Conservation (phyloP, 768 basidiomycete genomes). For the Collybiopsis luxurians region DNA sequence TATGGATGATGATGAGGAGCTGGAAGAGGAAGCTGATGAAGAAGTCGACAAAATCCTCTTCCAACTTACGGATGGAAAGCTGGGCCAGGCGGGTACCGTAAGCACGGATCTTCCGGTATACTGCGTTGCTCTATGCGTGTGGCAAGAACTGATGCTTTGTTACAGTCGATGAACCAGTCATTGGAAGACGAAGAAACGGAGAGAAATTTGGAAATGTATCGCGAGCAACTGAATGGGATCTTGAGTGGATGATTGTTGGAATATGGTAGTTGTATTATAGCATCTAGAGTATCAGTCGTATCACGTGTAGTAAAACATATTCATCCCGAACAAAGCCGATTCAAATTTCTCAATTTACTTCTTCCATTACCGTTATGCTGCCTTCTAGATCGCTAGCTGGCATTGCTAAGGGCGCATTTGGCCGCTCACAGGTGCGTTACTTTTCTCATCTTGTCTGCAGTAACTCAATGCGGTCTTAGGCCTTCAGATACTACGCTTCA, state of each 20-base stretch:
- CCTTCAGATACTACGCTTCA: constrained; percentile 64
- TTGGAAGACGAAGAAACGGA: constrained; percentile 82
- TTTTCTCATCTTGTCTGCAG: background rate
- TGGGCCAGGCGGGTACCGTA: constrained; percentile 81
- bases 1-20: constrained; percentile 89
- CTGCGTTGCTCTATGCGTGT: constrained; percentile 13
- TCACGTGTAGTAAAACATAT: background rate
- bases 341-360: background rate
- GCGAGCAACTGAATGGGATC: constrained; percentile 84
- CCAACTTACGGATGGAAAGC: constrained; percentile 92
- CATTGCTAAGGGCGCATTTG: constrained; percentile 51
- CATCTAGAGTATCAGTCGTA: too few relatives aligned
- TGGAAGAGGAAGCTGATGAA: constrained; percentile 95
- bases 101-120: constrained; percentile 74
- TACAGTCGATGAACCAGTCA: constrained; percentile 57
- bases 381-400: constrained; percentile 53
- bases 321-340: too few relatives aligned
- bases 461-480: constrained; percentile 30
- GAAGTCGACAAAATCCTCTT: constrained; percentile 97
- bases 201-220: constrained; percentile 86
- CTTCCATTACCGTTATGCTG: constrained; percentile 46
- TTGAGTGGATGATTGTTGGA: constrained; percentile 51
- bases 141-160: constrained; percentile 5
- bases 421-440: constrained; percentile 41
- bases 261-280: background rate